phyloP scores from a whole-genome alignment of 2,329 filamentous ascomycete genomes.

The Huntiella abstrusa region DNA sequence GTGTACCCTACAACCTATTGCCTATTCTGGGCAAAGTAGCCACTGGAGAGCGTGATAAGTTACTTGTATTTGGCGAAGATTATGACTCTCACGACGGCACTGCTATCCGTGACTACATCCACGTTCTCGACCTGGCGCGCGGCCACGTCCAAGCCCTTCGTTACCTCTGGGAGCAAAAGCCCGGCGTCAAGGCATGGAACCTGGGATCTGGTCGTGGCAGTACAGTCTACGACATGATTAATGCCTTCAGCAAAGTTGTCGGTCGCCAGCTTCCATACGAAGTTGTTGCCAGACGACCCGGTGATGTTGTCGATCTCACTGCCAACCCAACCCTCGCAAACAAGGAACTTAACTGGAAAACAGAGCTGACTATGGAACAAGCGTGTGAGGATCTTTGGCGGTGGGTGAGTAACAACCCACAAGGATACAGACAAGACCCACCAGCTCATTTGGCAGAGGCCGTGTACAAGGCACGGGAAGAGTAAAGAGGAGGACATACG shows the following conservation, averaged over 20 bases:
- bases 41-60: conserved; percentile 82
- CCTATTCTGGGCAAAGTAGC: conserved; percentile 90
- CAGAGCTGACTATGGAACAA: conserved; percentile 74
- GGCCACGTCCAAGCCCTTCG: conserved; percentile 81
- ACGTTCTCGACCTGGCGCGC: conserved; percentile 73
- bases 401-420: conserved; percentile 93
- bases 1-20: conserved; percentile 87
- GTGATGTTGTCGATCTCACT: conserved; percentile 87
- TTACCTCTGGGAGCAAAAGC: conserved; percentile 66
- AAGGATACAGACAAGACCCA: conserved; percentile 85
- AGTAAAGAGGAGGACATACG: conserved; percentile 17
- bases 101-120: conserved; percentile 94
- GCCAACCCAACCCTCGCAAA: conserved; percentile 79
- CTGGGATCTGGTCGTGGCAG: conserved; percentile 83
- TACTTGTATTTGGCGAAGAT: conserved; percentile 88
- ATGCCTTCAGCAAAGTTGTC: conserved; percentile 75
- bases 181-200: conserved; percentile 92
- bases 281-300: conserved; percentile 61
- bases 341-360: conserved; percentile 80
- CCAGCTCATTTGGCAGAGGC: conserved; percentile 59
- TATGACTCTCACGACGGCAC: conserved; percentile 82
- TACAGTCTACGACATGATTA: conserved; percentile 95
- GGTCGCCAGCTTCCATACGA: conserved; percentile 75
- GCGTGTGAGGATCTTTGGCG: conserved; percentile 89
- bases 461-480: conserved; percentile 26